Percentiles rank a stretch among this genome's conserved stretches.
Evolutionary conservation across 768 basidiomycete species (phyloP).

Genomic region (Cantharellus cinnabarinus): DNA sequence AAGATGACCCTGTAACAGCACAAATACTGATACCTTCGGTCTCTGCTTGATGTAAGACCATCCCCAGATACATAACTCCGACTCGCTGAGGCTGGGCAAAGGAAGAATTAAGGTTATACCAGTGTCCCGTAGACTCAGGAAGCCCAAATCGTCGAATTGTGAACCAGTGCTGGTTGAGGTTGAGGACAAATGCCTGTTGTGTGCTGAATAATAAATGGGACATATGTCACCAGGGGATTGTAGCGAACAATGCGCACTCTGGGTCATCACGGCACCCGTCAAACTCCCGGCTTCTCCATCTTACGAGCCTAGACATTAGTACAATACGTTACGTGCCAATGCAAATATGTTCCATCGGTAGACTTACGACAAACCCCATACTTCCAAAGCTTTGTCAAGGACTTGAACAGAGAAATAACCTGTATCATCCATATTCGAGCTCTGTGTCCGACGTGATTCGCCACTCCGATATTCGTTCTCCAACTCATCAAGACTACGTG

Average conservation of each 20-base stretch:
- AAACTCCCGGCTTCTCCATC: constrained; percentile 77
- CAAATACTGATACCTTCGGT: constrained; percentile 36
- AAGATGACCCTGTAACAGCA: background rate
- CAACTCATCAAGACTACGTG: constrained; percentile 40
- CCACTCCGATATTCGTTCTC: constrained; percentile 32
- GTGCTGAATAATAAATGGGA: constrained; percentile 24
- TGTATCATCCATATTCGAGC: constrained; percentile 77
- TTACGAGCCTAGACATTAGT: constrained; percentile 33
- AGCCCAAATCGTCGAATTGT: constrained; percentile 63
- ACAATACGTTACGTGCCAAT: background rate
- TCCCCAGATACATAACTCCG: constrained; percentile 57
- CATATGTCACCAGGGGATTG: constrained; percentile 6
- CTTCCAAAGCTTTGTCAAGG: constrained; percentile 59
- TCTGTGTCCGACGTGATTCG: constrained; percentile 27
- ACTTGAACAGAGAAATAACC: constrained; percentile 91
- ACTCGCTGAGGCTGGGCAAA: constrained; percentile 59
- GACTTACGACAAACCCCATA: constrained; percentile 62
- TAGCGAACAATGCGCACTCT: constrained; percentile 27
- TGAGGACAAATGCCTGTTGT: constrained; percentile 75
- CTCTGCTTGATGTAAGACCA: constrained; percentile 78
- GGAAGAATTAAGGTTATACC: constrained; percentile 81
- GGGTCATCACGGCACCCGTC: constrained; percentile 51
- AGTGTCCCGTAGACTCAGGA: constrained; percentile 35
- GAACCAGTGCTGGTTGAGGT: constrained; percentile 78
- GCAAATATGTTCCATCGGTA: background rate